Evolutionary conservation across 768 basidiomycete species (phyloP).

Genomic region (Trametes meyenii): DNA sequence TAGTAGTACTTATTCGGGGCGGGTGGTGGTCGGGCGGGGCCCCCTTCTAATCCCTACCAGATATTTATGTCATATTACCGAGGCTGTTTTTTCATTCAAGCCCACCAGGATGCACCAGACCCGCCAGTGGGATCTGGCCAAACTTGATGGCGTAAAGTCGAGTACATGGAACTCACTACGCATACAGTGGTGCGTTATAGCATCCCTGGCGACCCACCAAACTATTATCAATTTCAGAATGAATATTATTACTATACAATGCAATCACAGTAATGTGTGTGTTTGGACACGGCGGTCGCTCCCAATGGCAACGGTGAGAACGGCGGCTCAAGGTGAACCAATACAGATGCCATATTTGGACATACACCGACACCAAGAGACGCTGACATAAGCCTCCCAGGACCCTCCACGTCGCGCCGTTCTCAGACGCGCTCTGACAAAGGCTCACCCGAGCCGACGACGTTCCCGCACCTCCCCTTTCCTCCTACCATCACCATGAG

Average conservation of each 20-base stretch:
- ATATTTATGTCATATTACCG: too few relatives aligned
- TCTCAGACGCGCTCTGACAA: conserved; percentile 22
- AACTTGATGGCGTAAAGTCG: too few relatives aligned
- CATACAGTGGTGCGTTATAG: too few relatives aligned
- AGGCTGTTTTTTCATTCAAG: too few relatives aligned
- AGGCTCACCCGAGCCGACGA: conserved; percentile 12
- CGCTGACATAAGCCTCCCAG: conserved; percentile 17
- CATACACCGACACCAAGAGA: neutral
- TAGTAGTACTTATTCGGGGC: too few relatives aligned
- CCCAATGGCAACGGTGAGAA: conserved; percentile 3
- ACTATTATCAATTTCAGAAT: too few relatives aligned
- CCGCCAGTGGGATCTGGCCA: too few relatives aligned
- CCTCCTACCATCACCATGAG: conserved; percentile 48
- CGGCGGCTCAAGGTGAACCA: conserved; percentile 5
- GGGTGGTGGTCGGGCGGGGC: too few relatives aligned
- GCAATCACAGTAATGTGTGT: neutral
- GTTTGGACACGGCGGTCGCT: neutral
- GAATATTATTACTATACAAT: neutral
- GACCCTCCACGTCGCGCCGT: conserved; percentile 23
- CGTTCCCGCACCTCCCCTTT: neutral
- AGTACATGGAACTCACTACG: too few relatives aligned
- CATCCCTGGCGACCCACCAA: too few relatives aligned
- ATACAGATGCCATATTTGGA: neutral
- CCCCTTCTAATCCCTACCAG: too few relatives aligned
- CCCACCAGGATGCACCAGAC: too few relatives aligned